These are phyloP conservation scores for Entomortierella beljakovae DNA, from an alignment of 192 early-diverging fungal genomes.

Conservation along the genomic window DNA sequence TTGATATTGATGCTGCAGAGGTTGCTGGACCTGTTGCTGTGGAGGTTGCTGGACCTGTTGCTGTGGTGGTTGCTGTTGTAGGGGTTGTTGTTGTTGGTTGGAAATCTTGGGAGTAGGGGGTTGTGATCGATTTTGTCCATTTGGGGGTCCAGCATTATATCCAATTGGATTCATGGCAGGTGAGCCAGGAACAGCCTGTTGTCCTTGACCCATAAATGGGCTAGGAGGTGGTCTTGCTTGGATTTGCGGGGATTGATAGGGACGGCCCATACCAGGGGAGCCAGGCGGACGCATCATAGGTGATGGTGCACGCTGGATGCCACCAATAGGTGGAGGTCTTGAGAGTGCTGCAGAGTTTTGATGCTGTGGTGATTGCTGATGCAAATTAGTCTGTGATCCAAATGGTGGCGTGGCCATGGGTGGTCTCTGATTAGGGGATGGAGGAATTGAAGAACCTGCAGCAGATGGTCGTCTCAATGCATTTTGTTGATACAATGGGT, in stretches of 20 bases:
- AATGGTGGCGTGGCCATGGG: conserved; percentile 32
- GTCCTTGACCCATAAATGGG: conserved; percentile 19
- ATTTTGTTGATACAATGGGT: conserved; percentile 15
- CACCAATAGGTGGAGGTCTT: conserved; percentile 30
- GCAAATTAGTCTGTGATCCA: conserved; percentile 27
- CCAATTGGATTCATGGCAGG: conserved; percentile 44
- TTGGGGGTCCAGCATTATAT: conserved; percentile 42
- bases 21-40: conserved; percentile 12
- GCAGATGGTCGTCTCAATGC: conserved; percentile 33
- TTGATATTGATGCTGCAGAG: conserved; percentile 10
- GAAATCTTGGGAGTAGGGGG: conserved; percentile 37
- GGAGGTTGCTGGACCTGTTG: conserved; percentile 8
- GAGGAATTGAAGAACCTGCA: conserved; percentile 3
- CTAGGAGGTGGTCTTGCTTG: conserved; percentile 28
- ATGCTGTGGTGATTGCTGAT: conserved; percentile 15
- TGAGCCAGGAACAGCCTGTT: conserved; percentile 32
- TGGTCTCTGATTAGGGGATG: conserved; percentile 37
- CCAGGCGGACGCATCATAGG: conserved; percentile 48
- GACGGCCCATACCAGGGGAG: conserved; percentile 39
- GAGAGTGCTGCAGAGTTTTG: conserved; percentile 20
- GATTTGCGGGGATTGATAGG: conserved; percentile 47
- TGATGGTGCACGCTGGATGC: conserved; percentile 35
- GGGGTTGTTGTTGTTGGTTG: conserved; percentile 13
- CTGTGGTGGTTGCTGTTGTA: conserved; percentile 5
- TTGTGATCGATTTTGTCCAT: conserved; percentile 40